phyloP scores from a whole-genome alignment of 306 rosid genomes.

The Begonia loranthoides region DNA sequence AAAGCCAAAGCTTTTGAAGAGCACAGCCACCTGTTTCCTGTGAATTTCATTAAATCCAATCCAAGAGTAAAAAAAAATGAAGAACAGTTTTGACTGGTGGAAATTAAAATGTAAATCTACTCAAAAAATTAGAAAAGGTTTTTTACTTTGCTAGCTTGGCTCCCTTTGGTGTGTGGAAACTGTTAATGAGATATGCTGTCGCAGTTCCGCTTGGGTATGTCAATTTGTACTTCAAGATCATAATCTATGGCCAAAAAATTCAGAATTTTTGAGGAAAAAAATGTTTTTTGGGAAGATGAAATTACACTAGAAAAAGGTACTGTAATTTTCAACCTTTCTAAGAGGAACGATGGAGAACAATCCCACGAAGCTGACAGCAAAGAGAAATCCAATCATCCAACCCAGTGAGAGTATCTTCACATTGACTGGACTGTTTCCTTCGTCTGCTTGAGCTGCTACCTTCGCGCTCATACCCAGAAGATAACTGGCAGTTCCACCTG shows the following conservation, averaged over 20 bases:
- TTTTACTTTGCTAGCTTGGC: slow-evolving; percentile 63
- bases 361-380: slow-evolving; percentile 61
- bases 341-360: slow-evolving; percentile 62
- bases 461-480: slow-evolving; percentile 52
- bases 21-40: slow-evolving; percentile 54
- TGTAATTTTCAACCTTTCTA: slow-evolving; percentile 30
- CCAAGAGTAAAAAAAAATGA: neutral
- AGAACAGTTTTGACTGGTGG: neutral
- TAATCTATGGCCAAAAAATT: slow-evolving; percentile 20
- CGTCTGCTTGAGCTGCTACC: slow-evolving; percentile 44
- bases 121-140: neutral
- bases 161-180: slow-evolving; percentile 76
- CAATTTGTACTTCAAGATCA: slow-evolving; percentile 60
- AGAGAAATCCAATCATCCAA: slow-evolving; percentile 69
- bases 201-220: slow-evolving; percentile 85
- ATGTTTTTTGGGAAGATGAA: neutral
- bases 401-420: slow-evolving; percentile 36
- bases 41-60: neutral
- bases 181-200: slow-evolving; percentile 65
- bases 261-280: neutral
- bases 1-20: slow-evolving; percentile 46
- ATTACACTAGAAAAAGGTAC: neutral
- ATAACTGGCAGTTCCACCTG: slow-evolving; percentile 77
- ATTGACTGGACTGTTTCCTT: slow-evolving; percentile 36
- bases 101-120: neutral